These are phyloP conservation scores for Stropharia rugosoannulata DNA, from an alignment of 768 basidiomycete genomes.

Conservation along the genomic window DNA sequence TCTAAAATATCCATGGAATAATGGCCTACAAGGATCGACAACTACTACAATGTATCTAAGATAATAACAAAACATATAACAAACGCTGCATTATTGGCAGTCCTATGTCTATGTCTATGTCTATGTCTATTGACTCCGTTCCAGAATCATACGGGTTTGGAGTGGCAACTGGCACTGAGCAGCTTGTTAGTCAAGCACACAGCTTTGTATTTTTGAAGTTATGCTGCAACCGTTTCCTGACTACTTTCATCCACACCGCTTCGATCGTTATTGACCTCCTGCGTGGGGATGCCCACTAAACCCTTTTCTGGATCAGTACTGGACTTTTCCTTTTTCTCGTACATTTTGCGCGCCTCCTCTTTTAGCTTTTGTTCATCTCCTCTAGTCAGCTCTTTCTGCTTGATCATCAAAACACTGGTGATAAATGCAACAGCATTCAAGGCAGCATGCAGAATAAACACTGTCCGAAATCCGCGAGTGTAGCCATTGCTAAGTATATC, in stretches of 20 bases:
- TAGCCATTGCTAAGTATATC: slow-evolving; percentile 49
- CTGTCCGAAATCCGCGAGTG: slow-evolving; percentile 52
- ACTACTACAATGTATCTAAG: too few species aligned
- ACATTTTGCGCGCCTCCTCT: slow-evolving; percentile 28
- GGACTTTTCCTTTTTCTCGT: not conserved
- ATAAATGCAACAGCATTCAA: slow-evolving; percentile 55
- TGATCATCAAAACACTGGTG: slow-evolving; percentile 57
- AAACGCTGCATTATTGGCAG: too few species aligned
- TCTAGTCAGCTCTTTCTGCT: slow-evolving; percentile 57
- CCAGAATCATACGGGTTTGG: too few species aligned
- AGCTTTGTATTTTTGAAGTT: too few species aligned
- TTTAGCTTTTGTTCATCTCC: slow-evolving; percentile 54
- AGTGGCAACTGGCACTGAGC: too few species aligned
- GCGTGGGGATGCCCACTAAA: not conserved
- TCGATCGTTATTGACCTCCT: not conserved
- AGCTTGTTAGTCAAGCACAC: too few species aligned
- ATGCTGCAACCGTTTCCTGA: too few species aligned
- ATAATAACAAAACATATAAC: too few species aligned
- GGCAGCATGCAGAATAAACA: slow-evolving; percentile 63
- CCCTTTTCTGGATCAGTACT: slow-evolving; percentile 1
- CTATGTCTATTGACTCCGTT: too few species aligned
- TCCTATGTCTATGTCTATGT: too few species aligned
- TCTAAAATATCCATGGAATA: too few species aligned
- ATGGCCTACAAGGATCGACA: too few species aligned
- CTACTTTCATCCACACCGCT: not conserved